Conservation (phyloP, 805 yeast species). For the Ogataea nitratoaversa region DNA sequence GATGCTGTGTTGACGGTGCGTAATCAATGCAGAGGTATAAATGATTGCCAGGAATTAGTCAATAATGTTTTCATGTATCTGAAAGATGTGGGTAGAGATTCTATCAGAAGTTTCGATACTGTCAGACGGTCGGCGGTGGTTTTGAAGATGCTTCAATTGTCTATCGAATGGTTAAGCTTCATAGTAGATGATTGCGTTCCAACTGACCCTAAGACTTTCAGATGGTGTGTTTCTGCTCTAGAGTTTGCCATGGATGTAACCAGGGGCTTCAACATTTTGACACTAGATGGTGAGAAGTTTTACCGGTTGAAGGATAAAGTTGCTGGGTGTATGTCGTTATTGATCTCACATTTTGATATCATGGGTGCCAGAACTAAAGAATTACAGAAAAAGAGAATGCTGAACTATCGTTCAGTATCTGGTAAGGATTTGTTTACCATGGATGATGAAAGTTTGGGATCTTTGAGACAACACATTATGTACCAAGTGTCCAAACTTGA, state of each 20-base stretch:
- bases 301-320: constrained; percentile 69
- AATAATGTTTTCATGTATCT: constrained; percentile 74
- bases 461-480: constrained; percentile 66
- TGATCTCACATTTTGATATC: constrained; percentile 94
- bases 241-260: constrained; percentile 97
- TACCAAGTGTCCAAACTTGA: constrained; percentile 64
- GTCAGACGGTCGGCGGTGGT: constrained; percentile 64
- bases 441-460: constrained; percentile 48
- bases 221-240: constrained; percentile 94
- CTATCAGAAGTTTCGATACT: constrained; percentile 60
- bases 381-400: constrained; percentile 50
- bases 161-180: constrained; percentile 89
- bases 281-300: constrained; percentile 75
- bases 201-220: constrained; percentile 82
- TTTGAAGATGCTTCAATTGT: constrained; percentile 64
- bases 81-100: constrained; percentile 74
- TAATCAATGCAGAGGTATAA: constrained; percentile 53
- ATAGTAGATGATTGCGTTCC: constrained; percentile 94
- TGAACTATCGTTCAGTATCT: constrained; percentile 45
- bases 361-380: constrained; percentile 95
- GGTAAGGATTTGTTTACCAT: constrained; percentile 51
- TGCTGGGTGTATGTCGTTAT: constrained; percentile 88
- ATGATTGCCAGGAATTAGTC: constrained; percentile 69
- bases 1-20: constrained; percentile 51
- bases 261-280: constrained; percentile 80